These are phyloP conservation scores for Salix suchowensis DNA, from an alignment of 345 rosid species.

Conservation along the genomic window DNA sequence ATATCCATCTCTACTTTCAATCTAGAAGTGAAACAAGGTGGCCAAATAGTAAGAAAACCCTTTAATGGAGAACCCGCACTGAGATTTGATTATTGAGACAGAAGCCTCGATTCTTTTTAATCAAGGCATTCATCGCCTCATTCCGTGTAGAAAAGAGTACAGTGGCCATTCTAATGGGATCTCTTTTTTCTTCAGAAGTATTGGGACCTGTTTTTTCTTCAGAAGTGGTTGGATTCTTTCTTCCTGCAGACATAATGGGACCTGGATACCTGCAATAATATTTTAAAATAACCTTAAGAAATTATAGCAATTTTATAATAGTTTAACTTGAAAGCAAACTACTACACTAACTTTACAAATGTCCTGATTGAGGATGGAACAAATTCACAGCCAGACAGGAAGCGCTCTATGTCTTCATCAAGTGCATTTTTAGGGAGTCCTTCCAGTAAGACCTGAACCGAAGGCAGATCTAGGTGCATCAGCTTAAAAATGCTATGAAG, in stretches of 20 bases:
- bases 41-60: not conserved
- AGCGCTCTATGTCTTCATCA: slow-evolving; percentile 63
- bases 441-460: slow-evolving; percentile 50
- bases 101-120: slow-evolving; percentile 55
- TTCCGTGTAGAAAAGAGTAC: slow-evolving; percentile 48
- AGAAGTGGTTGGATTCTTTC: not conserved
- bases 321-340: slow-evolving; percentile 1
- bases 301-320: not conserved
- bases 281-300: not conserved
- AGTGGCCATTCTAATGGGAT: slow-evolving; percentile 31
- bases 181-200: not conserved
- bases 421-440: slow-evolving; percentile 50
- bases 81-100: slow-evolving; percentile 56
- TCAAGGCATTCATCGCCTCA: slow-evolving; percentile 60
- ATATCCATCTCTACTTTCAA: not conserved
- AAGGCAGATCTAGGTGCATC: not conserved
- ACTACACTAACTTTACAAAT: slow-evolving; percentile 33
- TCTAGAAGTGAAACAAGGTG: not conserved
- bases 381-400: slow-evolving; percentile 62
- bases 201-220: not conserved
- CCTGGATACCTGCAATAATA: slow-evolving; percentile 33
- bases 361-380: slow-evolving; percentile 44
- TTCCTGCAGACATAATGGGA: not conserved
- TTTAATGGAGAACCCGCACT: slow-evolving; percentile 63
- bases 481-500: not conserved